Evolutionary conservation across 2,329 filamentous ascomycete genomes (phyloP).

Genomic region (Fusarium udum): DNA sequence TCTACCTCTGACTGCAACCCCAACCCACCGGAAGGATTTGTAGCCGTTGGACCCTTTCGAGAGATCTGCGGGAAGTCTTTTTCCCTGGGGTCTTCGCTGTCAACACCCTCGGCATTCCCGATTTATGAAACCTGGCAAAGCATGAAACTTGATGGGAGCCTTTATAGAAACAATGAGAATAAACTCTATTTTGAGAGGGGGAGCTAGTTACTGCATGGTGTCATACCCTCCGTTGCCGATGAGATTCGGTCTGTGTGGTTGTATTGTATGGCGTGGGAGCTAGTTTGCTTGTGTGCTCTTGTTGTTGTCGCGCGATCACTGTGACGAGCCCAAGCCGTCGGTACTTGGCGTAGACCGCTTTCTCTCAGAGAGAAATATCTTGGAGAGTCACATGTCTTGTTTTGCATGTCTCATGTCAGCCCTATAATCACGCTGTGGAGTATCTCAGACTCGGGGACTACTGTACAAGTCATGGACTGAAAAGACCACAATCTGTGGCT

Average conservation of each 20-base stretch:
- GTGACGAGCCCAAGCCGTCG: not conserved
- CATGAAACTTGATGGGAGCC: constrained; percentile 2
- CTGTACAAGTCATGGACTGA: not conserved
- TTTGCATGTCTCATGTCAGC: constrained; percentile 27
- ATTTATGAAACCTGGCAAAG: constrained; percentile 10
- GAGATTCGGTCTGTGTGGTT: not conserved
- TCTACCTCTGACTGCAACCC: constrained; percentile 27
- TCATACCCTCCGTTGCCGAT: not conserved
- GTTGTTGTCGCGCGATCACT: not conserved
- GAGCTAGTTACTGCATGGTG: not conserved
- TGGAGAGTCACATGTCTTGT: constrained; percentile 8
- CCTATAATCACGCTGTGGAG: constrained; percentile 21
- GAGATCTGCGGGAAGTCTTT: not conserved
- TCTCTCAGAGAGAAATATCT: not conserved
- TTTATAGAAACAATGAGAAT: not conserved
- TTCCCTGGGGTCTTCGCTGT: not conserved
- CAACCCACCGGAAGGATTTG: constrained; percentile 35
- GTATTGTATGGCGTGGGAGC: not conserved
- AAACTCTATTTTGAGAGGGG: not conserved
- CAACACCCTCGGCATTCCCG: constrained; percentile 9
- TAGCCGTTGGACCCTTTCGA: not conserved
- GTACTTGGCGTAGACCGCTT: constrained; percentile 4
- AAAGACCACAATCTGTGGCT: not conserved
- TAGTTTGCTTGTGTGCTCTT: not conserved
- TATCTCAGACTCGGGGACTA: not conserved